Percentiles rank a stretch among this genome's conserved stretches.
Conservation (phyloP, 495 filamentous ascomycete genomes). For the Penicillium goetzii region DNA sequence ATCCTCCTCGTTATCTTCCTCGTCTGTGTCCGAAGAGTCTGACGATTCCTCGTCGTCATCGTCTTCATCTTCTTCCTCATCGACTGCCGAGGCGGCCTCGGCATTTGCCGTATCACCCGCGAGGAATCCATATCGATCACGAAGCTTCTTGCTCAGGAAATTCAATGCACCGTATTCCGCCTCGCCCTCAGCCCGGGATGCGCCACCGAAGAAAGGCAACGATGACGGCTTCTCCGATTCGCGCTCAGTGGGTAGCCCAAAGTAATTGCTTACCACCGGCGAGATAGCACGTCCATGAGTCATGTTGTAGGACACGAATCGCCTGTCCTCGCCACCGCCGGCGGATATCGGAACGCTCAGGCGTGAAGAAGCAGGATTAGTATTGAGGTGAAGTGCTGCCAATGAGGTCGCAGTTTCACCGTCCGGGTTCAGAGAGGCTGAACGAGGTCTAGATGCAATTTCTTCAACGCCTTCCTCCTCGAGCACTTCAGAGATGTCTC, state of each 20-base stretch:
- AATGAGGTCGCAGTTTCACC: conserved; percentile 34
- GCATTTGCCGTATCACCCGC: conserved; percentile 34
- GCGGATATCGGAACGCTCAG: conserved; percentile 33
- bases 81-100: conserved; percentile 35
- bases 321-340: conserved; percentile 25
- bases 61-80: conserved; percentile 49
- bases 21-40: conserved; percentile 30
- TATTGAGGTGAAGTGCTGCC: conserved; percentile 37
- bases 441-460: conserved; percentile 30
- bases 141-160: conserved; percentile 59
- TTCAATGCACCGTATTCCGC: conserved; percentile 60
- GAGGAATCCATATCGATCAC: conserved; percentile 48
- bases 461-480: conserved; percentile 30
- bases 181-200: conserved; percentile 41
- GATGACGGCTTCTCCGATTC: conserved; percentile 39
- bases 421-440: conserved; percentile 32
- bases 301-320: conserved; percentile 44
- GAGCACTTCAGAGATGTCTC: conserved; percentile 32
- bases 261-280: conserved; percentile 49
- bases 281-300: conserved; percentile 45
- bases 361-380: conserved; percentile 35
- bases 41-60: conserved; percentile 48
- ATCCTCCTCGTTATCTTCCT: conserved; percentile 56
- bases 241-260: conserved; percentile 47
- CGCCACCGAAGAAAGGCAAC: conserved; percentile 43